Evolutionary conservation across 371 early-diverging fungal genomes (phyloP), one percentile per base, ranked within the genome.

Genomic region (Dichotomocladium elegans): DNA sequence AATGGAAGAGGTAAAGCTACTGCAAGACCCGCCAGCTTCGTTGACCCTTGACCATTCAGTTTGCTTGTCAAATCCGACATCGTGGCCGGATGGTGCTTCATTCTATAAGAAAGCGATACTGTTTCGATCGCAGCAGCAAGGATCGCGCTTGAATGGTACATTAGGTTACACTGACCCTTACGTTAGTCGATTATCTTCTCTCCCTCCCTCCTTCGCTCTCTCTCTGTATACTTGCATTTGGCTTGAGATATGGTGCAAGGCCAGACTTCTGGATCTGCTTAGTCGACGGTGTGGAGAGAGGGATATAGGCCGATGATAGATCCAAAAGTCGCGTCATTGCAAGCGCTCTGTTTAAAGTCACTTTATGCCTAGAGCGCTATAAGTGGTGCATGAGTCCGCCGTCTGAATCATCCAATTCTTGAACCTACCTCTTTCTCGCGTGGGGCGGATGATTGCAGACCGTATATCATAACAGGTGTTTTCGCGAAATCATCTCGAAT

Each of bases 401-500:
- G 11, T 15, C 8, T 21, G 21, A 15, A 41, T 15, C n/a, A 41
- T 15, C 9, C 21, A n/a, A 41, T n/a, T 10, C 6, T 15, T 15
- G 41, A 41, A 6, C 34, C 54, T 66, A 79, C 78, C 56, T 75
- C 58, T 3, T 64, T 67, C 10, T 49, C 26, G 12, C 41, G 44
- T 45, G 26, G 26, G 21, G 33, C 53, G 58, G 57, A 64, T 33
- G 41, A 53, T 41, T 47, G 47, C 14, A 83, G 41, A 24, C 87
- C 90, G 64, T 82, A 93, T 0, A 84, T 76, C 11, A 91, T 48
- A 1, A 91, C 64, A 4, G 87, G 64, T 24, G 83, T 59, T 53
- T 94, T 94, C 3, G 87, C 82, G 60, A 72, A 89, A 59, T 94
- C 93, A 27, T 93, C 92, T 0, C 81, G 72, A 19, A 92, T 56